Conservation (phyloP, 108 stramenopile genomes). For the Schizochytrium sp. region DNA sequence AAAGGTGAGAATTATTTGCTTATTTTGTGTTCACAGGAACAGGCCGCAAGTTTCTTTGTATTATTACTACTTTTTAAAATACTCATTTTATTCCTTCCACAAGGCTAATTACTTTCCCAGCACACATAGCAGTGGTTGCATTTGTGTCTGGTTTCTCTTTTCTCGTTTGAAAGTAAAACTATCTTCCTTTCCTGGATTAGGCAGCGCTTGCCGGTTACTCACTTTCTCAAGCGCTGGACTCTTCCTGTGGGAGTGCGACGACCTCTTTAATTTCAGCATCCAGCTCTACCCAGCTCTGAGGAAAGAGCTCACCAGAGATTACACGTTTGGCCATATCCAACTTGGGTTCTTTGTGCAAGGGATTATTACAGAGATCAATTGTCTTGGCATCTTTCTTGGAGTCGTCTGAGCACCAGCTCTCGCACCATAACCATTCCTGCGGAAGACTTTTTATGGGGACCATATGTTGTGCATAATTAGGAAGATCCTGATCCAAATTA, state of each 20-base stretch:
- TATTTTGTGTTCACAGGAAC: too few relatives aligned
- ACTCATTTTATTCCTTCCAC: too few relatives aligned
- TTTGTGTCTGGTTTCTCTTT: too few relatives aligned
- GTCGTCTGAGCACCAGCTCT: conserved; percentile 98
- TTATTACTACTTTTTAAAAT: too few relatives aligned
- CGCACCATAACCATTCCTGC: conserved; percentile 99
- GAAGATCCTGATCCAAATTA: conserved; percentile 98
- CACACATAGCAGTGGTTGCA: too few relatives aligned
- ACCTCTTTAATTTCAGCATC: conserved; percentile 85
- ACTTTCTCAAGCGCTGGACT: too few relatives aligned
- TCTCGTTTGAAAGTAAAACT: too few relatives aligned
- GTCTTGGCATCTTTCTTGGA: conserved; percentile 95
- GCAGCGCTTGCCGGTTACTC: too few relatives aligned
- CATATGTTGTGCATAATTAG: conserved; percentile 93
- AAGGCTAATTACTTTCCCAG: too few relatives aligned
- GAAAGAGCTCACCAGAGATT: conserved; percentile 89
- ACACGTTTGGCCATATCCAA: conserved; percentile 98
- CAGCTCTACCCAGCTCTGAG: conserved; percentile 96
- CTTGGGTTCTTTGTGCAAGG: conserved; percentile 97
- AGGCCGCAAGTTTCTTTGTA: too few relatives aligned
- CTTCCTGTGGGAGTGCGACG: neutral
- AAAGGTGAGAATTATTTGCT: too few relatives aligned
- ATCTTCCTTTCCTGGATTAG: too few relatives aligned
- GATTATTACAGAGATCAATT: conserved; percentile 99
- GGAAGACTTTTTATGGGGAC: conserved; percentile 91